These are phyloP conservation scores for Chrysophaeum taylorii DNA, from an alignment of 352 stramenopile genomes.

Conservation along the genomic window DNA sequence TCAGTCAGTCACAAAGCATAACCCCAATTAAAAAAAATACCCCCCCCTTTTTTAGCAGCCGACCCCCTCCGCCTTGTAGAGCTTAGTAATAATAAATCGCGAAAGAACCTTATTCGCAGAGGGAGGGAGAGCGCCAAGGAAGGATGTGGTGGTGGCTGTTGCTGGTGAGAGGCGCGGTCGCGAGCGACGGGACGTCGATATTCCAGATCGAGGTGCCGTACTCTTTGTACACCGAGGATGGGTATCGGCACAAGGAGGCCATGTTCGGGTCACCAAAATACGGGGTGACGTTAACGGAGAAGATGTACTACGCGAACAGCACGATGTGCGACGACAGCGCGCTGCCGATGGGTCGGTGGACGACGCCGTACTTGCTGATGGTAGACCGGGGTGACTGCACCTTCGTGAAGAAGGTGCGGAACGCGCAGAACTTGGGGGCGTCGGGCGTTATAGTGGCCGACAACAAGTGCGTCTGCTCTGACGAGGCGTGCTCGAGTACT, in stretches of 20 bases:
- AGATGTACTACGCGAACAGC: constrained; percentile 56
- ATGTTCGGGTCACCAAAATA: constrained; percentile 91
- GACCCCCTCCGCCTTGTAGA: too few species aligned
- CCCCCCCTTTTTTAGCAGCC: too few species aligned
- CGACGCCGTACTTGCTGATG: constrained; percentile 84
- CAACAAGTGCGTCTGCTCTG: constrained; percentile 84
- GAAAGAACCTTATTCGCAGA: too few species aligned
- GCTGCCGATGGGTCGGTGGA: constrained; percentile 48
- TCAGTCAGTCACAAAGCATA: too few species aligned
- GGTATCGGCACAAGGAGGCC: constrained; percentile 88
- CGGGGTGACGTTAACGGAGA: constrained; percentile 47
- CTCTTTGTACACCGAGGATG: constrained; percentile 72
- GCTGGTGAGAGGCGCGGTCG: too few species aligned
- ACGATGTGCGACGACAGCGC: constrained; percentile 75
- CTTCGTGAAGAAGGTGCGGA: constrained; percentile 85
- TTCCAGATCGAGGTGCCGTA: constrained; percentile 63
- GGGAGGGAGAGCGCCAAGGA: too few species aligned
- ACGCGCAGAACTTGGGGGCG: constrained; percentile 74
- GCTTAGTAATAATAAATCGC: too few species aligned
- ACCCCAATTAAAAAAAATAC: too few species aligned
- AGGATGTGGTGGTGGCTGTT: too few species aligned
- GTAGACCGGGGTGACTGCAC: constrained; percentile 87
- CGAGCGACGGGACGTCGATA: background rate
- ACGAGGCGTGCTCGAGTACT: constrained; percentile 54
- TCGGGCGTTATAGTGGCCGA: constrained; percentile 88